Evolutionary conservation across 306 rosid genomes (phyloP), one percentile per base, ranked within the genome.

Genomic region (Cercis canadensis): DNA sequence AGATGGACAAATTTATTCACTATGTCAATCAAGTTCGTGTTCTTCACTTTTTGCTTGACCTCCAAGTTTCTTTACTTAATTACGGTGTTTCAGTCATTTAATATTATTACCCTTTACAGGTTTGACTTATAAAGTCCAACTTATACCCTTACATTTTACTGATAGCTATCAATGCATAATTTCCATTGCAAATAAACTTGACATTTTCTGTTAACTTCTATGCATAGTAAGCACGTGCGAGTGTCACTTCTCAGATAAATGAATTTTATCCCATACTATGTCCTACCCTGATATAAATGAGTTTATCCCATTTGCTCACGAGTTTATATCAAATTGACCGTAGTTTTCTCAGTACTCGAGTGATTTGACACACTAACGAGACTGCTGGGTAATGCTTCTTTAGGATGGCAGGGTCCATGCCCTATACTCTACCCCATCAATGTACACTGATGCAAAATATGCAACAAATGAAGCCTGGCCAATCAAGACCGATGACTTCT

Each of bases 331-430:
- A 47, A 59, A n/a, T n/a, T n/a, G 11, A 50, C 57, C 40, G 45
- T 14, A 13, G 54, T 65, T 47, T 47, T 0, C 37, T 13, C 6
- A 29, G 70, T 24, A 45, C 1, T 61, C 17, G 62, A 19, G 50
- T 56, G 6, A 19, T 67, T 81, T 56, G 51, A 19, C 69, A 62
- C 37, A 57, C 56, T 77, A 78, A 69, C 58, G 45, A 15, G 12
- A 69, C n/a, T 24, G 2, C 12, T 7, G 31, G 59, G 13, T 67
- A n/a, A 45, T 82, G 65, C 44, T 78, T 83, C 37, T 57, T 74
- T 63, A 92, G 98, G 98, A 92, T 73, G 96, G 96, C 41, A 88
- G 96, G 17, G 89, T 92, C 57, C 83, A 92, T 82, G 98, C 96
- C 16, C 46, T 92, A 7, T 92, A 92, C 73, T 92, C 96, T 3